Base-by-base conservation (phyloP, 495 filamentous ascomycete genomes). In the Annulohypoxylon bovei region DNA sequence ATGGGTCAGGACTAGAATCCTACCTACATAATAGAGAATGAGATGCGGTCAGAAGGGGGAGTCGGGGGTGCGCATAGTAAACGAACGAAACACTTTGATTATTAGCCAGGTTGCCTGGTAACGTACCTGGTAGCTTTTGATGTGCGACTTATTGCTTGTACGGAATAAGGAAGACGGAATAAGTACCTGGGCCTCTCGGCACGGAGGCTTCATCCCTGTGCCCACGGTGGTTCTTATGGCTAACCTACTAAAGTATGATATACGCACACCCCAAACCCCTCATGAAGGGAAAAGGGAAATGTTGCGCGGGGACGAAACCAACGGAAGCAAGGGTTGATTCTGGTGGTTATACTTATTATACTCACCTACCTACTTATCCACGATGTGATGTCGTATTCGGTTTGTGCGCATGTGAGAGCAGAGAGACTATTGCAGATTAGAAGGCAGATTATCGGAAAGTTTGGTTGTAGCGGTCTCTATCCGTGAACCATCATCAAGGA, bases 221-320 rank as follows among this genome's bases (percentile, higher is more conserved):
- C 33, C 12, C 49, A 72, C 55, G 55, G 60, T 35, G 22, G 28
- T 68, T 49, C 22, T 46, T 37, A 55, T 39, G 23, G 28, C 37
- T 40, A 40, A 40, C 3, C 12, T 40, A 40, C 37, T 14, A 12
- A 12, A 40, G 2, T 1, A 32, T 65, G 59, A 72, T 68, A 72
- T 42, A 46, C 47, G 46, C 46, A 64, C 69, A 30, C 64, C 69
- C 42, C 18, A 39, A n/a, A 8, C 20, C 23, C n/a, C 56, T 58
- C 62, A 14, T 42, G 54, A 16, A 62, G 4, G 56, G 46, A 59
- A 71, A 25, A 52, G n/a, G 39, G 39, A 42, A 42, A 42, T 20
- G 52, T 59, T 58, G 53, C 59, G 68, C 68, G 58, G 58, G 58
- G 64, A 72, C 64, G 69, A 72, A 67, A 72, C 59, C 46, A 55